Evolutionary conservation across 257 asterid genomes (phyloP).

Genomic region (Vinca minor): DNA sequence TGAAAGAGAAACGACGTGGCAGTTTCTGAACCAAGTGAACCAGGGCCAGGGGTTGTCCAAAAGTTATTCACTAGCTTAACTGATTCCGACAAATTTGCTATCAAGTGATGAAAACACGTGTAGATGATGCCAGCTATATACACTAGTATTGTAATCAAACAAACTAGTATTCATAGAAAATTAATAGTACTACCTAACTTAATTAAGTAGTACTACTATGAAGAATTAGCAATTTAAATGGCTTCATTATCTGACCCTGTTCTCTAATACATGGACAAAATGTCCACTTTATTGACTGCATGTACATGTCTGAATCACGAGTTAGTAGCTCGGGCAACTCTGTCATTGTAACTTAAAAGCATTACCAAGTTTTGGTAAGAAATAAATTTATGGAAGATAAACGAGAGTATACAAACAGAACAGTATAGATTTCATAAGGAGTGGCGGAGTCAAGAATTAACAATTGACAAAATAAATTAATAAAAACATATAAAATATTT

Average conservation of each 20-base stretch:
- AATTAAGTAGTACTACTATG: slow-evolving; percentile 3
- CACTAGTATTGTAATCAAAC: no score
- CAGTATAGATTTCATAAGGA: no score
- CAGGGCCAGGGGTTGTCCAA: no score
- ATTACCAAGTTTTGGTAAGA: no score
- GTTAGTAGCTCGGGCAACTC: neutral
- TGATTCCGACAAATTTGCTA: slow-evolving; percentile 15
- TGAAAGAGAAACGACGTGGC: no score
- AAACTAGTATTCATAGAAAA: neutral
- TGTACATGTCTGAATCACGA: slow-evolving; percentile 14
- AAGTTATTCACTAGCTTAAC: no score
- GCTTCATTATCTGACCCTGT: slow-evolving; percentile 19
- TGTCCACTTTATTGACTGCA: slow-evolving; percentile 32
- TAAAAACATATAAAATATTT: no score
- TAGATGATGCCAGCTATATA: neutral
- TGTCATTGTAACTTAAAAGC: neutral
- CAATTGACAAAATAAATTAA: no score
- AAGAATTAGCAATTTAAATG: slow-evolving; percentile 7
- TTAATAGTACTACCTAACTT: slow-evolving; percentile 28
- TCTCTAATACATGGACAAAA: slow-evolving; percentile 21
- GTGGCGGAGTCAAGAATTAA: no score
- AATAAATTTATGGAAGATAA: no score
- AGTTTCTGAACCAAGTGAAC: no score
- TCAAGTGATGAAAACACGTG: slow-evolving; percentile 8
- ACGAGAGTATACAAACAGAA: no score